Conservation (phyloP, 306 rosid species). For the Lagenaria siceraria region DNA sequence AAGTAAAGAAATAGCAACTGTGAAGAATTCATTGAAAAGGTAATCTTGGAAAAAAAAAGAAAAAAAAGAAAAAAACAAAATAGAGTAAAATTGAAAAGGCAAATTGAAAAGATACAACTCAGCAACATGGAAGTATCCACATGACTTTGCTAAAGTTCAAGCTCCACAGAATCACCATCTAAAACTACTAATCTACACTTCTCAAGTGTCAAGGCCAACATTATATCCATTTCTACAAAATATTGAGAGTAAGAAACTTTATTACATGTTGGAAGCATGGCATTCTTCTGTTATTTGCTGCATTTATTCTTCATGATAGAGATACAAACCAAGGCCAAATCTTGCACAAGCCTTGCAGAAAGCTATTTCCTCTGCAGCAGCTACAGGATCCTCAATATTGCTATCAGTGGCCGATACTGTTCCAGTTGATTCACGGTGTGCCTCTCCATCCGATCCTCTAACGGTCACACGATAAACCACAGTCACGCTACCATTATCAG, state of each 20-base stretch:
- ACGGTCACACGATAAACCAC: slow-evolving; percentile 89
- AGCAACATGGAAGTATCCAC: background rate
- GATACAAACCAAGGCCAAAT: slow-evolving; percentile 91
- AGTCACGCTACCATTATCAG: slow-evolving; percentile 84
- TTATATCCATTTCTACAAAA: background rate
- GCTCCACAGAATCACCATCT: background rate
- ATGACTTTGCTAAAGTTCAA: background rate
- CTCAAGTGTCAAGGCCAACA: background rate
- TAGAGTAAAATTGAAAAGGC: background rate
- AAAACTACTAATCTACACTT: background rate
- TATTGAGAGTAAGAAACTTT: background rate
- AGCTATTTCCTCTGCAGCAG: slow-evolving; percentile 93
- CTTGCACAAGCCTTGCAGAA: slow-evolving; percentile 97
- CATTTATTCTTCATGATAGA: slow-evolving; percentile 66
- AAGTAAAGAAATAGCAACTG: no score
- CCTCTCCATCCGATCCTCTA: slow-evolving; percentile 99
- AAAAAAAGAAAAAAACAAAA: no score
- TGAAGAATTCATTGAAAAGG: background rate
- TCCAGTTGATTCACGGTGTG: slow-evolving; percentile 91
- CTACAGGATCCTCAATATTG: slow-evolving; percentile 58
- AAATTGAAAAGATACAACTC: background rate
- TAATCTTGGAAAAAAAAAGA: background rate
- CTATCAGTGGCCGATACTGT: slow-evolving; percentile 47
- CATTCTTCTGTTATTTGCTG: background rate
- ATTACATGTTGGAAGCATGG: background rate